Percentiles rank a stretch among this genome's conserved stretches.
phyloP scores from a whole-genome alignment of 106 monocot genomes.

The Dioscorea dumetorum region DNA sequence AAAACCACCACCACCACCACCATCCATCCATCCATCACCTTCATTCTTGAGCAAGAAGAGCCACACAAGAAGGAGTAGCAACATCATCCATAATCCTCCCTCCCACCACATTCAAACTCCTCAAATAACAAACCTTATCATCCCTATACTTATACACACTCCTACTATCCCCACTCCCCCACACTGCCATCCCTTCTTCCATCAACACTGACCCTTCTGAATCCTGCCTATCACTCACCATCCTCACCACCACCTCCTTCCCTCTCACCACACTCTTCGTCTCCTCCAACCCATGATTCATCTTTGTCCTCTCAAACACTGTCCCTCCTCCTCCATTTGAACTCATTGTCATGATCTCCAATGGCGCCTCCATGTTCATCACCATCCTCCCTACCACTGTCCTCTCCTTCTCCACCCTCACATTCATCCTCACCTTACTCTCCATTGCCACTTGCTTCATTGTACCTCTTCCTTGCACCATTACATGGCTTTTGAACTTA shows the following conservation, averaged over 20 bases:
- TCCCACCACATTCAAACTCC: constrained; percentile 12
- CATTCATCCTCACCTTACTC: constrained; percentile 3
- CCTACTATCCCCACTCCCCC: constrained; percentile 18
- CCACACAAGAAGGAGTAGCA: constrained; percentile 5
- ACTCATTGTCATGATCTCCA: constrained; percentile 19
- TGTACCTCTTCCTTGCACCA: constrained; percentile 20
- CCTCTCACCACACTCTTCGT: constrained; percentile 4
- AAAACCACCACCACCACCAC: too few relatives aligned
- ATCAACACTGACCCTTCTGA: constrained; percentile 13
- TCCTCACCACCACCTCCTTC: constrained; percentile 11
- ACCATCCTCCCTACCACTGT: constrained; percentile 7
- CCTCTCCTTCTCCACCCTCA: constrained; percentile 15
- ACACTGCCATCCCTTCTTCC: background rate
- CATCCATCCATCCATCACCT: too few relatives aligned
- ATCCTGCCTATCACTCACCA: constrained; percentile 14
- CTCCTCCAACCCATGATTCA: constrained; percentile 29
- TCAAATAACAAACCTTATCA: constrained; percentile 9
- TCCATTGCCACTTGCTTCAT: constrained; percentile 15
- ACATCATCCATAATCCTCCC: constrained; percentile 16
- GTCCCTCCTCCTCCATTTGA: constrained; percentile 15
- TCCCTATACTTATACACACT: constrained; percentile 11
- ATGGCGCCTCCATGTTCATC: constrained; percentile 21
- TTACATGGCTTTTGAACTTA: constrained; percentile 38
- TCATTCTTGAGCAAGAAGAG: too few relatives aligned
- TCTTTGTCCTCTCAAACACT: constrained; percentile 16